phyloP scores from a whole-genome alignment of 371 early-diverging fungal species.

The Mortierella sp. region DNA sequence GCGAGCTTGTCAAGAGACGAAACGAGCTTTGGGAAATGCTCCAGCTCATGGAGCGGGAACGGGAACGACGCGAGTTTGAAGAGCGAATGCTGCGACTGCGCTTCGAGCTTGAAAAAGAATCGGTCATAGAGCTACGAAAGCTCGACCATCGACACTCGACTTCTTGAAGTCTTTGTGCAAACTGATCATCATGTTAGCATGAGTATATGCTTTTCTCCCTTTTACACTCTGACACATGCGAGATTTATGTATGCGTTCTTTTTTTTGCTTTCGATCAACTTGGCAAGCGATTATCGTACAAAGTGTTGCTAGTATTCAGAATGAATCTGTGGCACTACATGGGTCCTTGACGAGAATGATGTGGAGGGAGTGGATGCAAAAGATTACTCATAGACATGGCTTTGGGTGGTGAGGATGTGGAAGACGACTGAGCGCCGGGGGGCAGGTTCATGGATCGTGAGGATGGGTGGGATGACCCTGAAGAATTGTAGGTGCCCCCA shows the following conservation, averaged over 20 bases:
- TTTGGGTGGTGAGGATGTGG: constrained; percentile 1
- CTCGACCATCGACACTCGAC: not conserved
- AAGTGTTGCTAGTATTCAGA: too few relatives aligned
- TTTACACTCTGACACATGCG: too few relatives aligned
- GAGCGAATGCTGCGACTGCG: not conserved
- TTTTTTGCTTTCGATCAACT: too few relatives aligned
- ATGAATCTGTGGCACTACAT: not conserved
- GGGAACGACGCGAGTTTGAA: not conserved
- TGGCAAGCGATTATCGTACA: too few relatives aligned
- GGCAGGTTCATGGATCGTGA: not conserved
- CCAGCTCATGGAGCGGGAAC: not conserved
- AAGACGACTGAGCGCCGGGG: not conserved
- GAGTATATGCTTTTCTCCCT: too few relatives aligned
- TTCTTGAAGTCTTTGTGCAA: too few relatives aligned
- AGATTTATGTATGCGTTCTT: too few relatives aligned
- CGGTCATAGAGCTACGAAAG: not conserved
- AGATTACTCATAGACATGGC: constrained; percentile 31
- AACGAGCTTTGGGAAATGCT: not conserved
- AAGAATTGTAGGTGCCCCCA: not conserved
- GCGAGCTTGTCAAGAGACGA: not conserved
- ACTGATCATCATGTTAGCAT: too few relatives aligned
- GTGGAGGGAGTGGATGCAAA: constrained; percentile 10
- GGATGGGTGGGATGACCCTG: constrained; percentile 2
- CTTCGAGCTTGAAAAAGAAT: not conserved
- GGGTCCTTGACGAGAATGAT: constrained; percentile 4